Evolutionary conservation across 2,329 filamentous ascomycete genomes (phyloP).

Genomic region (Fusarium brachygibbosum): DNA sequence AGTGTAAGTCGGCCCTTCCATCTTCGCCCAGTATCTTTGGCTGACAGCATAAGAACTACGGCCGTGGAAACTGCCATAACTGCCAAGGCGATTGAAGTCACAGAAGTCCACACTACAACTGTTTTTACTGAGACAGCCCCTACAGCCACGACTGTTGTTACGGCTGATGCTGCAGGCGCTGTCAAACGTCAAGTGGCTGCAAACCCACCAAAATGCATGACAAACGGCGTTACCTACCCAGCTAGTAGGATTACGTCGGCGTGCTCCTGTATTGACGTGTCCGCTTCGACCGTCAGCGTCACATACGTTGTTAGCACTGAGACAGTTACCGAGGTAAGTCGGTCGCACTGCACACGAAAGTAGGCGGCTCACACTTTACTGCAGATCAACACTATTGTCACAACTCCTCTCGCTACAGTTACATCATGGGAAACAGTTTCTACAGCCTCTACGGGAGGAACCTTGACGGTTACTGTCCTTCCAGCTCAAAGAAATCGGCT

Average conservation of each 20-base stretch:
- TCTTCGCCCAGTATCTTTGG: background rate
- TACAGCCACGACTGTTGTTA: background rate
- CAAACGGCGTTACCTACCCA: background rate
- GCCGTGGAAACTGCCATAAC: background rate
- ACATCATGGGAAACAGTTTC: background rate
- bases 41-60: background rate
- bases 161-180: background rate
- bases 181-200: background rate
- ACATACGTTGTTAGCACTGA: background rate
- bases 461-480: background rate
- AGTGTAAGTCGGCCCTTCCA: background rate
- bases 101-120: background rate
- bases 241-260: background rate
- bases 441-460: background rate
- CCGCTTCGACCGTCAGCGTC: background rate
- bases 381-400: background rate
- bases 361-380: background rate
- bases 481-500: background rate
- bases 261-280: background rate
- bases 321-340: background rate
- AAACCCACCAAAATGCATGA: conserved; percentile 1
- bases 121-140: background rate
- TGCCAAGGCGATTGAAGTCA: background rate
- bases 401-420: background rate
- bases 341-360: background rate